These are phyloP conservation scores for Rhododendron henanense DNA, from an alignment of 148 eudicot genomes.

Conservation along the genomic window DNA sequence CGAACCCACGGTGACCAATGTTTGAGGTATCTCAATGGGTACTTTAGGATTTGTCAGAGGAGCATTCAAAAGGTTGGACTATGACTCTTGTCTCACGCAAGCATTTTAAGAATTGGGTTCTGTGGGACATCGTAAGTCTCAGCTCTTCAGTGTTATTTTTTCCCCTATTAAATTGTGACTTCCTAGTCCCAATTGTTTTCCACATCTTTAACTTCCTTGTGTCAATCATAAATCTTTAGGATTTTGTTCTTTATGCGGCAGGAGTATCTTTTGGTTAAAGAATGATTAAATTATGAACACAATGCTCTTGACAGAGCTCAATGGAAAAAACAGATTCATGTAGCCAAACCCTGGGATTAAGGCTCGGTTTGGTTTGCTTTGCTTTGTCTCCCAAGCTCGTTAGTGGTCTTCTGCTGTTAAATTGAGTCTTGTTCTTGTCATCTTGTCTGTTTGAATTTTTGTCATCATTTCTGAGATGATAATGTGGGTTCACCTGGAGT, in stretches of 20 bases:
- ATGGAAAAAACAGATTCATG: background rate
- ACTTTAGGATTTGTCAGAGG: background rate
- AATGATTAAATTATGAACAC: background rate
- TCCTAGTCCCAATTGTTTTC: background rate
- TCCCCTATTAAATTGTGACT: background rate
- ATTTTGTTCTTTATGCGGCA: background rate
- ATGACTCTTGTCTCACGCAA: background rate
- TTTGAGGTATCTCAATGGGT: background rate
- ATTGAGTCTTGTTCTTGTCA: background rate
- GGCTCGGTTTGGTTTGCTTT: background rate
- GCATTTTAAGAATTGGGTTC: background rate
- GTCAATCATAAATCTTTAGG: background rate
- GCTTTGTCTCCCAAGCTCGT: background rate
- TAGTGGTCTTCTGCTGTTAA: background rate
- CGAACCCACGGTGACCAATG: background rate
- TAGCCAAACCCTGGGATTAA: background rate
- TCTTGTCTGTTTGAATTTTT: background rate
- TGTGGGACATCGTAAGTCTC: background rate
- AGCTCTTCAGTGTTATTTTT: background rate
- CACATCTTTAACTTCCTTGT: background rate
- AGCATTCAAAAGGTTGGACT: background rate
- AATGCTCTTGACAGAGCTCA: background rate
- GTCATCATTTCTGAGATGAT: background rate
- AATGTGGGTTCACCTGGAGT: background rate
- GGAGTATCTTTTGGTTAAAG: background rate